Conservation (phyloP, 129 eudicot species). For the Ambrosia trifida region DNA sequence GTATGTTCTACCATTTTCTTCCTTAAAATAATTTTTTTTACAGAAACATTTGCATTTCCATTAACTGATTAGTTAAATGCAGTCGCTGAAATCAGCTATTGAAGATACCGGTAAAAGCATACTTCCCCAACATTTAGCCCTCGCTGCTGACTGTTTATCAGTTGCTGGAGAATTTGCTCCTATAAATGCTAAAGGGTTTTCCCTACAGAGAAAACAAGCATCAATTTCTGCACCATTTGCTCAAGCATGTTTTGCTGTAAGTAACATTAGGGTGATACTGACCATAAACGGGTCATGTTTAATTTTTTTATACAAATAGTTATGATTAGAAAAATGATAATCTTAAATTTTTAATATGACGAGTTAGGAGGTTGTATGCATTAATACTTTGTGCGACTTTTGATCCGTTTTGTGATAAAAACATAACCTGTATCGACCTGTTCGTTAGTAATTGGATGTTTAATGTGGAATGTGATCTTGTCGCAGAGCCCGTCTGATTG, state of each 20-base stretch:
- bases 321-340: neutral
- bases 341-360: neutral
- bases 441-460: neutral
- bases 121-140: conserved; percentile 78
- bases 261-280: conserved; percentile 20
- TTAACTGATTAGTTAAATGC: conserved; percentile 19
- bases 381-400: neutral
- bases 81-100: conserved; percentile 67
- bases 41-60: neutral
- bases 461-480: conserved; percentile 14
- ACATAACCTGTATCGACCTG: neutral
- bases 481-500: conserved; percentile 80
- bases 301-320: too few relatives aligned
- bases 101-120: conserved; percentile 71
- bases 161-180: conserved; percentile 79
- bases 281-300: neutral
- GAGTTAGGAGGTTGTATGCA: neutral
- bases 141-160: conserved; percentile 72
- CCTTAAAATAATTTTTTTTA: conserved; percentile 9
- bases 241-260: conserved; percentile 82
- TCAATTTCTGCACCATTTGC: conserved; percentile 66
- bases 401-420: neutral
- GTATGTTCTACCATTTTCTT: conserved; percentile 46
- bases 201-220: conserved; percentile 58
- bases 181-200: conserved; percentile 68